These are phyloP conservation scores for Suhomyces atakaporum DNA, from an alignment of 1,139 yeast species.

Conservation along the genomic window DNA sequence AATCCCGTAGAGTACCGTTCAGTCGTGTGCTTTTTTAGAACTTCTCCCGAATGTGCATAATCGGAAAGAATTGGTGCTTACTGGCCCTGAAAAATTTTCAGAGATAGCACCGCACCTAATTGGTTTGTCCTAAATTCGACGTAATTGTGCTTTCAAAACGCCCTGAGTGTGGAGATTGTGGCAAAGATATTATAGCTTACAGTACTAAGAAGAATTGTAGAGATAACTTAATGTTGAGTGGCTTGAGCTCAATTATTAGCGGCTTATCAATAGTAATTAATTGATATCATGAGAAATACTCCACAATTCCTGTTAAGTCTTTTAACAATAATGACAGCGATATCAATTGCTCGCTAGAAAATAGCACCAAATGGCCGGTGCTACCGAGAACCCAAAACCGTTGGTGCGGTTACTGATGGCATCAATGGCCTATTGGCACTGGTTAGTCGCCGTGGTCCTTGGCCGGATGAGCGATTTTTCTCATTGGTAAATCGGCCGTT, in stretches of 20 bases:
- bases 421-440: neutral
- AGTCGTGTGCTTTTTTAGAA: neutral
- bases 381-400: neutral
- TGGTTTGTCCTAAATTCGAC: neutral
- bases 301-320: too few relatives aligned
- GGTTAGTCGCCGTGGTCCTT: neutral
- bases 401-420: neutral
- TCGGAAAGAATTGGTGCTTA: neutral
- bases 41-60: neutral
- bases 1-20: too few relatives aligned
- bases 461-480: slow-evolving; percentile 13
- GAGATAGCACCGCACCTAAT: neutral
- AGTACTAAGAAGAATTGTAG: too few relatives aligned
- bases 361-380: neutral
- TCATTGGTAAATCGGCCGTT: slow-evolving; percentile 9
- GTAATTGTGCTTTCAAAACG: neutral
- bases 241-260: too few relatives aligned
- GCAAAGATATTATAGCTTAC: neutral
- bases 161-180: neutral
- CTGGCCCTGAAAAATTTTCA: slow-evolving; percentile 1
- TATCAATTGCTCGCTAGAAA: neutral
- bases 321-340: too few relatives aligned
- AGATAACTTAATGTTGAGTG: too few relatives aligned
- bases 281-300: too few relatives aligned
- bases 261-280: too few relatives aligned